Evolutionary conservation across 768 basidiomycete species (phyloP), one percentile per base, ranked within the genome.

Genomic region (Paxillus ammoniavirescens): DNA sequence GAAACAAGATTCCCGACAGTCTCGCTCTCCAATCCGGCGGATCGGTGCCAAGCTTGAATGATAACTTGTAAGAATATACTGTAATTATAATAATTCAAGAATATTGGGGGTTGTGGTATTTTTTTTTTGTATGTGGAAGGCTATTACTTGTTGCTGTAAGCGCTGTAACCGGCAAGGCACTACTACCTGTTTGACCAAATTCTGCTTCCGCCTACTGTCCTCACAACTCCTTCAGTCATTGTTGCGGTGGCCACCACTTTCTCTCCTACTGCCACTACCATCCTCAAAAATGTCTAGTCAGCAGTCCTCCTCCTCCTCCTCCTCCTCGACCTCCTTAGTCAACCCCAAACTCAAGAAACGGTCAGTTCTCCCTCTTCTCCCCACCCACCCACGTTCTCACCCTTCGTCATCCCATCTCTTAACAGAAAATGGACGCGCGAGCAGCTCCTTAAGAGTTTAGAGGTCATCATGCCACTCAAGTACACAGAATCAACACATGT

Each of bases 211-310:
- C 57, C 64, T 57, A 59, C 61, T 63, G 60, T 59, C 63, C 57
- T 55, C 57, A 55, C 64, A 66, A 68, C 58, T 68, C 66, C 50
- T 66, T 62, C 68, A 64, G 71, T 71, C 75, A 73, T 74, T 74
- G 72, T 74, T 70, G 68, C 70, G 66, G 72, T 69, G 70, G 62
- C 66, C 70, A 72, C 69, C 57, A 67, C 70, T 68, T 66, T 64
- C 64, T 61, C 70, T 68, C 67, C 67, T 68, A 64, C 66, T 68
- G 70, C 73, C 65, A 74, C 67, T 65, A 62, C 61, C 74, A 59
- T 33, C 62, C 59, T 47, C 53, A 35, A 47, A 52, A 65, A 74
- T 77, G 70, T 63, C 63, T 14, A 43, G 61, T 60, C 61, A 61
- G 41, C 41, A 62, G 31, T 47, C 62, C 62, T 50, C 65, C 41